Evolutionary conservation across 208 protist species (phyloP).

Genomic region (Trichomonas gallinae): DNA sequence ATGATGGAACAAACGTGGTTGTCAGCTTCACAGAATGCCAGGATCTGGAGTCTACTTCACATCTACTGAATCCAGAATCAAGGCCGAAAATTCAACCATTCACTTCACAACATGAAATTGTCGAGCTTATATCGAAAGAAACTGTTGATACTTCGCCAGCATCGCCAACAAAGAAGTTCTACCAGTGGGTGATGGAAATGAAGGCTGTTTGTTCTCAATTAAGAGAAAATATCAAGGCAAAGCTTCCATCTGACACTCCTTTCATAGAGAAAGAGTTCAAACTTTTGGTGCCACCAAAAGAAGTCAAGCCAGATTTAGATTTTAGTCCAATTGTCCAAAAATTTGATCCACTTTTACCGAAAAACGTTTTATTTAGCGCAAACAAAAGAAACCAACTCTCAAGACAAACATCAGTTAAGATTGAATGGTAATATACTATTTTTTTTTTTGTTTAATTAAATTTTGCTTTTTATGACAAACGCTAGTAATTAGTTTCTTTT

Average conservation of each 20-base stretch:
- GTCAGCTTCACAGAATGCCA: not conserved
- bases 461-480: not conserved
- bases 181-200: not conserved
- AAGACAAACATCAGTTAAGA: not conserved
- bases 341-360: not conserved
- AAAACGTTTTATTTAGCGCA: not conserved
- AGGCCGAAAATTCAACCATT: not conserved
- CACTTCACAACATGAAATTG: not conserved
- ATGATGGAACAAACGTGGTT: not conserved
- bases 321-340: not conserved
- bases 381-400: not conserved
- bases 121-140: not conserved
- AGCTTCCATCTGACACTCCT: not conserved
- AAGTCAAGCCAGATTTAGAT: not conserved
- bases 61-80: not conserved
- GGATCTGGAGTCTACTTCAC: not conserved
- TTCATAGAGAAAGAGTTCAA: not conserved
- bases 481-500: not conserved
- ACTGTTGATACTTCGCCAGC: not conserved
- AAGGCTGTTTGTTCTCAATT: not conserved
- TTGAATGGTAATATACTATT: not conserved
- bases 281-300: not conserved
- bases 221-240: not conserved
- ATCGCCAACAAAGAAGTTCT: not conserved
- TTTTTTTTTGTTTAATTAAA: not conserved